Conservation (phyloP, 768 basidiomycete genomes). For the Lactarius sanguifluus region DNA sequence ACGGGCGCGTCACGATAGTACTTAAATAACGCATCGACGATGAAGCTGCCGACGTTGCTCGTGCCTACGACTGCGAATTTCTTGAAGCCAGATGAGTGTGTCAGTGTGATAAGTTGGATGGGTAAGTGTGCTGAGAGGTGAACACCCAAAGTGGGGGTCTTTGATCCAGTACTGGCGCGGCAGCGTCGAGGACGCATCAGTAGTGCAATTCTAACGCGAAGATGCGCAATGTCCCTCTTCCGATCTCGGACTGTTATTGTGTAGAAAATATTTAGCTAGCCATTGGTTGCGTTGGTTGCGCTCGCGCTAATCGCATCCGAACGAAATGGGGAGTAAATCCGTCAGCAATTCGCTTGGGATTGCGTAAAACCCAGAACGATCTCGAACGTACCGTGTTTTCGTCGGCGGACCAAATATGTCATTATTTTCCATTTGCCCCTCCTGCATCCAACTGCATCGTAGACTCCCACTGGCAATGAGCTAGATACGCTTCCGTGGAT, state of each 20-base stretch:
- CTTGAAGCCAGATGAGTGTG: conserved; percentile 22
- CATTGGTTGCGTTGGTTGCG: not conserved
- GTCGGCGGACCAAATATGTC: not conserved
- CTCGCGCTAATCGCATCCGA: not conserved
- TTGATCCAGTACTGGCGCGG: not conserved
- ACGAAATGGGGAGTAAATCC: not conserved
- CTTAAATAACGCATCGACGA: conserved; percentile 28
- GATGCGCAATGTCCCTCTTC: not conserved
- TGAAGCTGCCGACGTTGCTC: conserved; percentile 25
- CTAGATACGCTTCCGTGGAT: too few relatives aligned
- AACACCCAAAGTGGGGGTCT: not conserved
- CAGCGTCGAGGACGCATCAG: not conserved
- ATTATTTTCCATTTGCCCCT: too few relatives aligned
- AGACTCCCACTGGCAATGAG: too few relatives aligned
- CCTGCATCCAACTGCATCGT: too few relatives aligned
- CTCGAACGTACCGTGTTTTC: not conserved
- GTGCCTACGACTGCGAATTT: conserved; percentile 16
- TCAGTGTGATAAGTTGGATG: not conserved
- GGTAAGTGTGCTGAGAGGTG: not conserved
- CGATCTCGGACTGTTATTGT: not conserved
- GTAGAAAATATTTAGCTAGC: not conserved
- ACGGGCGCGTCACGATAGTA: conserved; percentile 27
- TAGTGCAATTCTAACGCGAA: not conserved
- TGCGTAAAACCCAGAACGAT: not conserved
- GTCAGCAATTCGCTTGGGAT: not conserved